These are phyloP conservation scores for Neoascochyta sp. DNA, from an alignment of 2,329 filamentous ascomycete species.

Conservation along the genomic window DNA sequence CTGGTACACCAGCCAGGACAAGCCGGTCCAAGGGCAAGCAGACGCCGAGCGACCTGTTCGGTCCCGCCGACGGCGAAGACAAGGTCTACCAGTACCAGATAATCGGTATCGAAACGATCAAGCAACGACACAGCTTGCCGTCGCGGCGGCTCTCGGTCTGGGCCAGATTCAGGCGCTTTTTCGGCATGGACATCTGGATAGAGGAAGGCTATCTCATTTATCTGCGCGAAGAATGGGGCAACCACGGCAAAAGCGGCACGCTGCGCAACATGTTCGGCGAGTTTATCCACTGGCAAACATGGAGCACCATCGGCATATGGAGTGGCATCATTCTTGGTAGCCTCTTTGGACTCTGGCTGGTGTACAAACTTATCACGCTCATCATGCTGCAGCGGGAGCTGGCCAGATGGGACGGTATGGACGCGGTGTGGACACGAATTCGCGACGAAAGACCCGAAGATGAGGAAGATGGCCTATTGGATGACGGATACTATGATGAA, in stretches of 20 bases:
- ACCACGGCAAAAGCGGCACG: slow-evolving; percentile 30
- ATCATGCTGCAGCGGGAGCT: slow-evolving; percentile 25
- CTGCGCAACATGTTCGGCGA: slow-evolving; percentile 23
- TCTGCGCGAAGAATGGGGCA: slow-evolving; percentile 26
- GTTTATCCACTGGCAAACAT: slow-evolving; percentile 24
- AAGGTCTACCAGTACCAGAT: slow-evolving; percentile 24
- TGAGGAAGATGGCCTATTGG: slow-evolving; percentile 23
- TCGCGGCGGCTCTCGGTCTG: slow-evolving; percentile 12
- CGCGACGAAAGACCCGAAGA: slow-evolving; percentile 17
- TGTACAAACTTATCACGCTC: slow-evolving; percentile 20
- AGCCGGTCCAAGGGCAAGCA: slow-evolving; percentile 6
- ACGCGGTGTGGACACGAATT: slow-evolving; percentile 31
- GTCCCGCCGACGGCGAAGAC: slow-evolving; percentile 10
- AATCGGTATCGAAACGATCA: slow-evolving; percentile 18
- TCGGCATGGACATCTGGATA: slow-evolving; percentile 26
- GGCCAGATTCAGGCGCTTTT: slow-evolving; percentile 20
- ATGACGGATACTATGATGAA: slow-evolving; percentile 22
- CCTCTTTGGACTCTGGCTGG: slow-evolving; percentile 13
- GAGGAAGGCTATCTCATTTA: slow-evolving; percentile 26
- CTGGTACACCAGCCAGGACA: slow-evolving; percentile 13
- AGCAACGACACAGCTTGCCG: slow-evolving; percentile 21
- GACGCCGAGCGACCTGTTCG: slow-evolving; percentile 17
- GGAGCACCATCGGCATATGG: slow-evolving; percentile 22
- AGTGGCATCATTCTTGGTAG: slow-evolving; percentile 15
- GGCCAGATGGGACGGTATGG: slow-evolving; percentile 34